phyloP scores from a whole-genome alignment of 2,329 filamentous ascomycete species.

The Aureobasidium sp. region DNA sequence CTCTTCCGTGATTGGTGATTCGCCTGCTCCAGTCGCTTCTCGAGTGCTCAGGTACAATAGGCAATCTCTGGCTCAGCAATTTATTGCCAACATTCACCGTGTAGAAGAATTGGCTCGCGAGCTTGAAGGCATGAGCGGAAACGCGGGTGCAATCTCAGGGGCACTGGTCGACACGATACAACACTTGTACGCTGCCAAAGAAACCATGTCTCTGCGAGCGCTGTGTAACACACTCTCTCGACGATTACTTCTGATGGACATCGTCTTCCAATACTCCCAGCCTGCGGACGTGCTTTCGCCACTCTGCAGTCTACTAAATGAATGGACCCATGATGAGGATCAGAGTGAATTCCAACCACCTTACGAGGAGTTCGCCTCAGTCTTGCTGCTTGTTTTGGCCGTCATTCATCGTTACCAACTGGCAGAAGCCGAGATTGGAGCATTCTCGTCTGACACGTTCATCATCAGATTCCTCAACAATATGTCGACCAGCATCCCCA shows the following conservation, averaged over 20 bases:
- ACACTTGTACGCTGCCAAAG: conserved; percentile 63
- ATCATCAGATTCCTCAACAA: conserved; percentile 58
- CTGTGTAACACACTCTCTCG: conserved; percentile 67
- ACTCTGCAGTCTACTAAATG: conserved; percentile 67
- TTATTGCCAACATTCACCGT: conserved; percentile 66
- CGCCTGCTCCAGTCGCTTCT: conserved; percentile 72
- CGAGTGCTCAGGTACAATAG: conserved; percentile 68
- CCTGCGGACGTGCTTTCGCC: conserved; percentile 63
- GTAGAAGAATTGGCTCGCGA: conserved; percentile 72
- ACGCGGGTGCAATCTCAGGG: conserved; percentile 76
- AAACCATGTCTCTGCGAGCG: conserved; percentile 72
- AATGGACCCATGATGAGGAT: conserved; percentile 76
- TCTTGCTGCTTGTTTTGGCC: conserved; percentile 65
- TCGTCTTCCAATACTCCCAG: conserved; percentile 69
- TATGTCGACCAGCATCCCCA: conserved; percentile 50
- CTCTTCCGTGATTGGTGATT: conserved; percentile 73
- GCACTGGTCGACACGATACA: conserved; percentile 56
- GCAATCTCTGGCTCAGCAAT: conserved; percentile 71
- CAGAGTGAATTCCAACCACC: conserved; percentile 77
- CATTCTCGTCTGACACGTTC: conserved; percentile 56
- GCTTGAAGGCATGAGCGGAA: conserved; percentile 84
- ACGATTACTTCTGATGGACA: conserved; percentile 64
- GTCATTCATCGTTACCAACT: conserved; percentile 71
- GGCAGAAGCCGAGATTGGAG: conserved; percentile 56
- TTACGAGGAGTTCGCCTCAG: conserved; percentile 77